These are phyloP conservation scores for Diplodia corticola DNA, from an alignment of 2,329 filamentous ascomycete genomes.

Conservation along the genomic window DNA sequence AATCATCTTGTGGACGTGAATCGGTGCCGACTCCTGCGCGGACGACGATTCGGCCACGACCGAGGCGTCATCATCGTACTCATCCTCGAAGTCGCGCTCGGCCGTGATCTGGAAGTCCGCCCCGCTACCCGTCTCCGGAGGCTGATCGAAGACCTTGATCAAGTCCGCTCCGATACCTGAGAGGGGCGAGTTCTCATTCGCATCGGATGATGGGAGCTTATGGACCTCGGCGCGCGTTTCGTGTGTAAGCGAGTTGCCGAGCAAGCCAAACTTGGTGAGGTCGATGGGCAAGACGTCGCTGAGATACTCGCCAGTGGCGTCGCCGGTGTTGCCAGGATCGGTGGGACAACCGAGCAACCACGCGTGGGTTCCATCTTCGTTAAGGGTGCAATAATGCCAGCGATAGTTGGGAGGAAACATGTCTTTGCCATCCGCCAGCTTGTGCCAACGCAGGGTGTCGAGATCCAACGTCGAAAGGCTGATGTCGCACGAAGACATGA, in stretches of 20 bases:
- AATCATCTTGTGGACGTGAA: conserved; percentile 94
- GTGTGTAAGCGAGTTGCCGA: conserved; percentile 69
- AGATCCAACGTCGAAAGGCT: conserved; percentile 88
- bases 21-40: conserved; percentile 56
- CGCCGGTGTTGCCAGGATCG: conserved; percentile 65
- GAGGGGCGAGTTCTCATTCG: conserved; percentile 52
- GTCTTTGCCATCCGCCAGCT: conserved; percentile 88
- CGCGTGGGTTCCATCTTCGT: conserved; percentile 91
- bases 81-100: conserved; percentile 70
- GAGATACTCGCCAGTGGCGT: conserved; percentile 84
- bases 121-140: conserved; percentile 80
- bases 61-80: conserved; percentile 64
- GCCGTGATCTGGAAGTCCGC: conserved; percentile 92
- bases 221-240: conserved; percentile 44
- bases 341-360: conserved; percentile 94
- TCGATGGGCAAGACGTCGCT: conserved; percentile 95
- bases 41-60: conserved; percentile 37
- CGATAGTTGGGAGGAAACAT: conserved; percentile 89
- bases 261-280: conserved; percentile 82
- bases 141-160: conserved; percentile 80
- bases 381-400: conserved; percentile 98
- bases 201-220: conserved; percentile 49
- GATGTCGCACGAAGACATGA: conserved; percentile 82
- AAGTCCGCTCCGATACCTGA: conserved; percentile 80
- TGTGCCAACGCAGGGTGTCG: conserved; percentile 87